Evolutionary conservation across 2,329 filamentous ascomycete species (phyloP), one percentile per base, ranked within the genome.

Genomic region (Aspergillus eucalypticola): DNA sequence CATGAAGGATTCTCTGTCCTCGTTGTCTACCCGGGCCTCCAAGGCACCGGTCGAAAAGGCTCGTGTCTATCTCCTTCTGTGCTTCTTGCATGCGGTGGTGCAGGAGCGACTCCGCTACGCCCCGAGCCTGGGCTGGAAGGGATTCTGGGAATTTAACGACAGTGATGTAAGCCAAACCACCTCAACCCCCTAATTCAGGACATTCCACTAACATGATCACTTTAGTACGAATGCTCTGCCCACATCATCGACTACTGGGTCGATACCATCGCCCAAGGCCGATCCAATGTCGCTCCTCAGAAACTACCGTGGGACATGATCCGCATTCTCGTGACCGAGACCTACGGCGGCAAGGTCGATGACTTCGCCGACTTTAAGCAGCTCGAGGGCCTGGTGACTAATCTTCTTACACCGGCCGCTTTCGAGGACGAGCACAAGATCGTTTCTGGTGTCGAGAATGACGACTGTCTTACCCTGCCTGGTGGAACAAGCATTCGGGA

Each of bases 131-230:
- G 95, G 95, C 62, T 99, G 95, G 95, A 97, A 96, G 81, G 92
- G 92, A 56, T 96, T 97, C 84, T 99, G 96, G 95, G 96, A 99
- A 78, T 99, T 99, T 78, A 99, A 99, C 74, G 96, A 99, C 77
- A 96, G 93, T 69, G 95, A 99, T 78, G 91, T 96, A 86, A 90
- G 91, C 88, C 66, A 39, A n/a, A n/a, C 52, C 10, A 8, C 11
- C 21, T 49, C 21, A 32, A 15, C n/a, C 7, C 5, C 39, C 5
- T 21, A 13, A 60, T 51, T 58, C 50, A 23, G 49, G 17, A 15
- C 32, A 35, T 35, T 49, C n/a, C 32, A 58, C 69, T 70, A 69
- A 74, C 65, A 51, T 19, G 35, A 8, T 7, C 11, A 56, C 69
- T 35, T 13, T 35, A 95, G 90, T 98, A 98, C 77, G 94, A 99